Evolutionary conservation across 345 rosid species (phyloP), one percentile per base, ranked within the genome.

Genomic region (Euclidium syriacum): DNA sequence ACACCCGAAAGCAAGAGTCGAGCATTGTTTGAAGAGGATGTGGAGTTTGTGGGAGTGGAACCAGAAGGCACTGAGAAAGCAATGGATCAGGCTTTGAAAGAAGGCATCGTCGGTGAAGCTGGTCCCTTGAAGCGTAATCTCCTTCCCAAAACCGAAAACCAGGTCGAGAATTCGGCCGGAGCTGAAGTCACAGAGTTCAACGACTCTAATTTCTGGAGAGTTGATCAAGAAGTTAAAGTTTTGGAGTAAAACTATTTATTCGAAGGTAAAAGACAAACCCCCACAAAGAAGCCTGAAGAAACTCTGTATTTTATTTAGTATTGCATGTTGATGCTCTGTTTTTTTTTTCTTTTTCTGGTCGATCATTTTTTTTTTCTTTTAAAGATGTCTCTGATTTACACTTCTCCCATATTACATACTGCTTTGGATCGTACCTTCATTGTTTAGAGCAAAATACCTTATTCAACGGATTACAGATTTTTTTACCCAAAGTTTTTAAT

Each of bases 21-120:
- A 12, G 84, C 95, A 36, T 64, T 94, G 62, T 90, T 94, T n/a
- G 99, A 90, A 64, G 97, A 90, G 75, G 99, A 94, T 66, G 92
- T 90, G 38, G 99, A 94, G 70, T 90, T 87, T 65, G 95, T 90
- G 6, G 99, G 99, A 2, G 90, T 90, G 50, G 97, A 90, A 70
- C 49, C 80, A 41, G 90, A 87, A 82, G 96, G 96, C 14, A 84
- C 95, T 1, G 95, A 85, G 80, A 87, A 84, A 79, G 97, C 97
- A 42, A 94, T 87, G 97, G 95, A 90, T 6, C 95, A 84, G 55
- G 96, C 96, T 51, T 81, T 85, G 17, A 90, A 87, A 74, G 90
- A 94, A 71, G 97, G 96, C 33, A 94, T 90, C 34, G 97, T 90
- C 14, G 96, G 95, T 33, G 99, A 90, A 73, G 97, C 97, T 3